Evolutionary conservation across 1,139 yeast species (phyloP), one percentile per base, ranked within the genome.

Genomic region (Meyerozyma smithsonii): DNA sequence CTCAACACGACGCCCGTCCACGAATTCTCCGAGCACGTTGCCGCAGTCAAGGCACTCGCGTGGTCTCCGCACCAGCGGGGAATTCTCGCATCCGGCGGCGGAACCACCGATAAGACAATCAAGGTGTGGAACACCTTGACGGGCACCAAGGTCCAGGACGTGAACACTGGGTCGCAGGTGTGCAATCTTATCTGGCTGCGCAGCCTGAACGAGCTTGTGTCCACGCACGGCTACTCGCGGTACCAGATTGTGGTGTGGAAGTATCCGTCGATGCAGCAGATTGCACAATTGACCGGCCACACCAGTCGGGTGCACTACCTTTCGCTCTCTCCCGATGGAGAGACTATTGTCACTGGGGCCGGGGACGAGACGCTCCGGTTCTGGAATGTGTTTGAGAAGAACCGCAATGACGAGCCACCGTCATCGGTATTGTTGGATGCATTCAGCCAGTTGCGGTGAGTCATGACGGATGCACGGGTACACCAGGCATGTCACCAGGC

Each of bases 1-100:
- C 60, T 85, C 33, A 73, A 75, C 42, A 72, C 78, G 11, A 74
- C 55, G 38, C 97, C 98, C 1, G 59, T 88, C 25, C 77, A 82
- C 56, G 81, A 74, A 45, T 85, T 90, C 52, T 72, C 74, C 5
- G 96, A 88, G 47, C 98, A 92, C 56, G 79, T 78, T 16, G 97
- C 98, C 0, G 99, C 98, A 0, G 95, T 92, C 5, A 92, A 90
- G 61, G 98, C 97, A 1, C 76, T 92, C 40, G 87, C 96, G 1
- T 92, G 99, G 99, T 86, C 95, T 1, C 97, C 98, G 0, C 97
- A 92, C 57, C 96, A 88, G 56, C 70, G 97, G 42, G 97, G 97
- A 0, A 74, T 90, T 4, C 63, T 92, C 40, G 97, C 97, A 0
- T 80, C 94, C 2, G 99, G 98, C 5, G 99, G 98, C 19, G 99